phyloP scores from a whole-genome alignment of 768 basidiomycete genomes.

The Agaricus subrufescens region DNA sequence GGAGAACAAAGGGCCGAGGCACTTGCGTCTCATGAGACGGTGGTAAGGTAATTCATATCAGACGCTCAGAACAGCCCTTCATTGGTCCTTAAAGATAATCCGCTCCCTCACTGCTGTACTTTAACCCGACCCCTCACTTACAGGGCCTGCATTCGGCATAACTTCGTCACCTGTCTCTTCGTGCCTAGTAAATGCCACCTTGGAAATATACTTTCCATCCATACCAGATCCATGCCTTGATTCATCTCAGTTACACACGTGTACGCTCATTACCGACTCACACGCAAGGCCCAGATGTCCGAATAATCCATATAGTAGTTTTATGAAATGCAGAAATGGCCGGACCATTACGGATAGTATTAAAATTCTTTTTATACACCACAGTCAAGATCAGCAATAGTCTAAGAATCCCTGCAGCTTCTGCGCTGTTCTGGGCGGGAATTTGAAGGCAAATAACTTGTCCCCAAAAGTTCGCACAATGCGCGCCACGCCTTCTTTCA shows the following conservation, averaged over 20 bases:
- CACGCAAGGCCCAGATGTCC: neutral
- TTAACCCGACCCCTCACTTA: too few relatives aligned
- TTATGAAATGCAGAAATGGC: neutral
- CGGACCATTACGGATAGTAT: neutral
- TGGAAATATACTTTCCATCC: neutral
- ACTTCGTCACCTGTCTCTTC: too few relatives aligned
- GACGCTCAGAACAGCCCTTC: too few relatives aligned
- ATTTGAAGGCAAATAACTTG: conserved; percentile 71
- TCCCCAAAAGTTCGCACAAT: conserved; percentile 73
- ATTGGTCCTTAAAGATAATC: too few relatives aligned
- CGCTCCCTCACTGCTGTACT: too few relatives aligned
- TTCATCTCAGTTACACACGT: neutral
- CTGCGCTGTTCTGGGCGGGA: conserved; percentile 61
- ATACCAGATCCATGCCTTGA: neutral
- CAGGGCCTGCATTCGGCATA: too few relatives aligned
- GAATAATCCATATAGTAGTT: neutral
- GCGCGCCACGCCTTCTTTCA: conserved; percentile 62
- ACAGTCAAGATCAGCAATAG: conserved; percentile 33
- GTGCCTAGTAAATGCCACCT: neutral
- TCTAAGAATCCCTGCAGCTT: conserved; percentile 73
- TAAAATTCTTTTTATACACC: neutral
- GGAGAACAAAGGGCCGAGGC: too few relatives aligned
- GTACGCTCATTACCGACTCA: neutral
- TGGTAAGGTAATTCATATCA: too few relatives aligned
- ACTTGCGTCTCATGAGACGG: too few relatives aligned